A percentile compares a stretch with the other conserved stretches of the same genome.
Conservation (phyloP, 331 rosid genomes). For the Arachis monticola region DNA sequence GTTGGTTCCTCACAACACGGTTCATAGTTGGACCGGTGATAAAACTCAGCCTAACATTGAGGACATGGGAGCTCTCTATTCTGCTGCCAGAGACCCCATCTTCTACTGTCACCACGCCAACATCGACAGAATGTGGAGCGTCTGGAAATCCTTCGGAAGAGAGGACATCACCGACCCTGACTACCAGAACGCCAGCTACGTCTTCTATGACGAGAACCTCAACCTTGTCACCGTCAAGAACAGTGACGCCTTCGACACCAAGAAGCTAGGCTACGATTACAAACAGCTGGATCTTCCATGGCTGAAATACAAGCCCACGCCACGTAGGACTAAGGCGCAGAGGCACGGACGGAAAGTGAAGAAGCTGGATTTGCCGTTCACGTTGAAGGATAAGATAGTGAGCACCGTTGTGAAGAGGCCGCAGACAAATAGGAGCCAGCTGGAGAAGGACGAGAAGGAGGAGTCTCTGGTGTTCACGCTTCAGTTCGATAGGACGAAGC, state of each 20-base stretch:
- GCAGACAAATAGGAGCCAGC: constrained; percentile 43
- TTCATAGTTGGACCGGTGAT: constrained; percentile 66
- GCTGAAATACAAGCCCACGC: constrained; percentile 50
- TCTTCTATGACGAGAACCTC: constrained; percentile 66
- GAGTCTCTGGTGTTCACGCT: constrained; percentile 61
- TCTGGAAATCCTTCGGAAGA: constrained; percentile 64
- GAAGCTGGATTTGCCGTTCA: constrained; percentile 36
- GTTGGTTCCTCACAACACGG: constrained; percentile 53
- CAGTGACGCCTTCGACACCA: constrained; percentile 51
- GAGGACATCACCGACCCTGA: constrained; percentile 43
- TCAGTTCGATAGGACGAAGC: constrained; percentile 42
- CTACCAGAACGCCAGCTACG: constrained; percentile 55
- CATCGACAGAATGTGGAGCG: constrained; percentile 62
- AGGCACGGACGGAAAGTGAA: neutral
- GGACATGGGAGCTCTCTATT: constrained; percentile 66
- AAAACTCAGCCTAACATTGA: constrained; percentile 53
- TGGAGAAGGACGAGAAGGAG: constrained; percentile 54
- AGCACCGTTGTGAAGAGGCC: constrained; percentile 50
- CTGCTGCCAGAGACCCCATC: constrained; percentile 68
- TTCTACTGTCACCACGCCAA: constrained; percentile 66
- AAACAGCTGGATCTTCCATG: constrained; percentile 62
- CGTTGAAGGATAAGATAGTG: constrained; percentile 35
- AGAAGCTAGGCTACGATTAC: constrained; percentile 53
- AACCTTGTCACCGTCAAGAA: constrained; percentile 53
- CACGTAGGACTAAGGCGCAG: neutral